Conservation (phyloP, 345 rosid genomes). For the Sapria himalayana region DNA sequence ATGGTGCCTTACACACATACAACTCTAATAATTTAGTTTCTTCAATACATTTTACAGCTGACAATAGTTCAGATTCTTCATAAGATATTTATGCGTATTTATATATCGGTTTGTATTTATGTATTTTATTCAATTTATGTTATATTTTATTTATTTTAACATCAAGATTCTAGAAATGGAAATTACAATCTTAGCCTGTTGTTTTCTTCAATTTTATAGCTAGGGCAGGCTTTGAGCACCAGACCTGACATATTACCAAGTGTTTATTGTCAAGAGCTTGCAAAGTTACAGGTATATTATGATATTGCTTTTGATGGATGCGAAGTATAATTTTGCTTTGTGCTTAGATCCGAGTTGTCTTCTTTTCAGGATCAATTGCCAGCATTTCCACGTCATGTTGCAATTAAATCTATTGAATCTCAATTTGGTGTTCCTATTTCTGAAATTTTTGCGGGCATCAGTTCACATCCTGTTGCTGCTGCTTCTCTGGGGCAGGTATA, state of each 20-base stretch:
- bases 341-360: conserved; percentile 5
- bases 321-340: conserved; percentile 1
- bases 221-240: conserved; percentile 93
- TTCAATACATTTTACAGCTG: too few relatives aligned
- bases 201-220: conserved; percentile 26
- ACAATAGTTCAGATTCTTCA: too few relatives aligned
- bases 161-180: too few relatives aligned
- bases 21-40: too few relatives aligned
- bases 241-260: conserved; percentile 78
- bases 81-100: too few relatives aligned
- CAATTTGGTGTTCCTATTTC: conserved; percentile 55
- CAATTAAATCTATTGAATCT: conserved; percentile 62
- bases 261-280: conserved; percentile 80
- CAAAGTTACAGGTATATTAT: conserved; percentile 58
- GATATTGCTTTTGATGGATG: background rate
- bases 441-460: conserved; percentile 62
- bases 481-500: conserved; percentile 97
- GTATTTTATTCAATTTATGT: too few relatives aligned
- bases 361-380: conserved; percentile 75
- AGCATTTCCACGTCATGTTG: conserved; percentile 60
- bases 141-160: too few relatives aligned
- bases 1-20: too few relatives aligned
- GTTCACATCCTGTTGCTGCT: conserved; percentile 77
- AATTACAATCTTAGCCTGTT: too few relatives aligned
- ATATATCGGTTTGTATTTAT: too few relatives aligned